These are phyloP conservation scores for Ophiostoma sp. DNA, from an alignment of 2,329 filamentous ascomycete species.

Conservation along the genomic window DNA sequence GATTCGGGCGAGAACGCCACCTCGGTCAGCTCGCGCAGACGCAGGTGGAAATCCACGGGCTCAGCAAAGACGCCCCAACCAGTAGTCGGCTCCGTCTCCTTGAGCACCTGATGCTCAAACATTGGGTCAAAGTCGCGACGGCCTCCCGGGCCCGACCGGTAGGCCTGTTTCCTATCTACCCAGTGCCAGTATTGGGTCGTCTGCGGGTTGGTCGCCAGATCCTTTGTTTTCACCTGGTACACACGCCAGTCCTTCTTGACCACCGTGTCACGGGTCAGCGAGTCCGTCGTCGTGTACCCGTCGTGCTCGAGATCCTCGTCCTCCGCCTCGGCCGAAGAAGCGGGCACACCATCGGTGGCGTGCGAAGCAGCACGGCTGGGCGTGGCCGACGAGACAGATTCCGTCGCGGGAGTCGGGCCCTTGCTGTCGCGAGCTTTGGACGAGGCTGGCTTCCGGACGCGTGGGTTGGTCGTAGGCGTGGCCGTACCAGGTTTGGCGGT, in stretches of 20 bases:
- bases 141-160: background rate
- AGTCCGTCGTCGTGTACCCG: conserved; percentile 55
- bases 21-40: conserved; percentile 48
- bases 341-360: background rate
- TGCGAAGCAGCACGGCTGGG: background rate
- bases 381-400: background rate
- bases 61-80: conserved; percentile 53
- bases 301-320: conserved; percentile 45
- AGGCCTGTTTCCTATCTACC: conserved; percentile 36
- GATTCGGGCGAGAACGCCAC: conserved; percentile 47
- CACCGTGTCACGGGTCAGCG: conserved; percentile 48
- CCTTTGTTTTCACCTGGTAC: conserved; percentile 52
- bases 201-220: conserved; percentile 47
- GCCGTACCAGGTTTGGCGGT: background rate
- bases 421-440: background rate
- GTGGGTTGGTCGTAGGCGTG: background rate
- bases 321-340: conserved; percentile 27
- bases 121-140: conserved; percentile 38
- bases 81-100: conserved; percentile 43
- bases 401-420: background rate
- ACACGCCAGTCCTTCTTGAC: conserved; percentile 53
- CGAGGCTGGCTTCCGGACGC: background rate
- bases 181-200: conserved; percentile 61
- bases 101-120: conserved; percentile 58
- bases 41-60: conserved; percentile 53